Conservation (phyloP, 2,329 filamentous ascomycete species). For the Rhytidhysteron rufulum region DNA sequence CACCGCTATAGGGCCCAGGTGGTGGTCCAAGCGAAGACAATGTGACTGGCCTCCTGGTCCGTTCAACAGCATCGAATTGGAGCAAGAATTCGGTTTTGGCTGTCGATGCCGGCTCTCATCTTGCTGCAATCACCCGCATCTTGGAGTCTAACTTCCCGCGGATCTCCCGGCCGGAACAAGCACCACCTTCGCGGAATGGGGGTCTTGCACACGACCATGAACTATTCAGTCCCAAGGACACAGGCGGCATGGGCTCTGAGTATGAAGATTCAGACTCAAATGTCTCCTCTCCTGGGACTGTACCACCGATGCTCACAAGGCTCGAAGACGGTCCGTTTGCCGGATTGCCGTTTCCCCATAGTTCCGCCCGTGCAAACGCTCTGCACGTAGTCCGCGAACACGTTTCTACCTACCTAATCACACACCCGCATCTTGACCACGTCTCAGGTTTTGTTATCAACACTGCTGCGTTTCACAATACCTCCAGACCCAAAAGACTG, state of each 20-base stretch:
- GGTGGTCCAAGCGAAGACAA: constrained; percentile 89
- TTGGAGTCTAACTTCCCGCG: constrained; percentile 57
- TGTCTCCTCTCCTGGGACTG: constrained; percentile 18
- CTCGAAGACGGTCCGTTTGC: constrained; percentile 68
- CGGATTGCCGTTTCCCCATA: constrained; percentile 67
- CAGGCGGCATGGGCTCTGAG: constrained; percentile 12
- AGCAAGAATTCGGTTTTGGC: constrained; percentile 76
- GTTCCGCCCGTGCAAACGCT: constrained; percentile 71
- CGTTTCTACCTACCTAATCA: constrained; percentile 86
- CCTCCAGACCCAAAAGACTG: constrained; percentile 74
- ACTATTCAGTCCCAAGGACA: constrained; percentile 22
- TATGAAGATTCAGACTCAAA: constrained; percentile 27
- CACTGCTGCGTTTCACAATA: constrained; percentile 77
- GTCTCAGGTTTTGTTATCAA: constrained; percentile 90
- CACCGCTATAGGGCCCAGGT: constrained; percentile 65
- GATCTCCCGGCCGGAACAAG: constrained; percentile 23
- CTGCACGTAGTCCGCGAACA: constrained; percentile 73
- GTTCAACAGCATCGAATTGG: constrained; percentile 77
- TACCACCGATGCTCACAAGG: constrained; percentile 50
- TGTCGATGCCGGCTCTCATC: constrained; percentile 89
- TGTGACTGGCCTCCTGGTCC: constrained; percentile 83
- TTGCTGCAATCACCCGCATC: constrained; percentile 78
- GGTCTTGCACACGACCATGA: constrained; percentile 13
- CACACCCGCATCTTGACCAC: constrained; percentile 96
- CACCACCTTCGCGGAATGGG: constrained; percentile 9